Evolutionary conservation across 345 rosid species (phyloP), one percentile per base, ranked within the genome.

Genomic region (Gynandropsis gynandra): DNA sequence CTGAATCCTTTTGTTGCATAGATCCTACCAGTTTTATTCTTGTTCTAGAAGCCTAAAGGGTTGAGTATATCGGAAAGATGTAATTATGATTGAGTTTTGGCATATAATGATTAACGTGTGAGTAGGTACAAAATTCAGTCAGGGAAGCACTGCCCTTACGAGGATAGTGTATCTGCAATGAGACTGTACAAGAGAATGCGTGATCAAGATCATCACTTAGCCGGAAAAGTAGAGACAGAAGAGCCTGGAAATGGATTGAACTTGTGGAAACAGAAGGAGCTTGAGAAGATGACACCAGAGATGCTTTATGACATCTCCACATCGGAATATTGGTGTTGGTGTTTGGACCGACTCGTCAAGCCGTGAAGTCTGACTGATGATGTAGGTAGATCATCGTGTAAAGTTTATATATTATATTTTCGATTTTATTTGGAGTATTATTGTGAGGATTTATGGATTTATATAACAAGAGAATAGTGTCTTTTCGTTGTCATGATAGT

Each of bases 141-240:
- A 0, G 85, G 76, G 49, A 41, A 51, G 41, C 92, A 77, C 52
- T 74, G 78, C 62, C 74, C 83, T 4, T 87, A 72, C 40, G 92
- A 83, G 62, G 92, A 87, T 68, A 74, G 76, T 40, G 77, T 79
- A 7, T 69, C 95, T 11, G 81, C 36, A 31, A 79, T 86, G 89
- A 70, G 87, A 64, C 66, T 87, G 46, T 87, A 83, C 76, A 83
- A 75, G 72, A 79, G 80, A 64, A 79, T 83, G 77, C 37, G 80
- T 38, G 58, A 52, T 16, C 82, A 73, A 54, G 72, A 74, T 47
- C 84, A 87, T 66, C 60, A 35, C 16, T 13, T 13, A 12, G 8
- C 20, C 29, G 24, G n/a, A 14, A 63, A 50, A 54, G 54, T 17
- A 17, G 62, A 57, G 14, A 59, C 50, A 17, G 55, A 31, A 47